These are phyloP conservation scores for Pseudonitzschia pungens DNA, from an alignment of 108 stramenopile species.

Conservation along the genomic window DNA sequence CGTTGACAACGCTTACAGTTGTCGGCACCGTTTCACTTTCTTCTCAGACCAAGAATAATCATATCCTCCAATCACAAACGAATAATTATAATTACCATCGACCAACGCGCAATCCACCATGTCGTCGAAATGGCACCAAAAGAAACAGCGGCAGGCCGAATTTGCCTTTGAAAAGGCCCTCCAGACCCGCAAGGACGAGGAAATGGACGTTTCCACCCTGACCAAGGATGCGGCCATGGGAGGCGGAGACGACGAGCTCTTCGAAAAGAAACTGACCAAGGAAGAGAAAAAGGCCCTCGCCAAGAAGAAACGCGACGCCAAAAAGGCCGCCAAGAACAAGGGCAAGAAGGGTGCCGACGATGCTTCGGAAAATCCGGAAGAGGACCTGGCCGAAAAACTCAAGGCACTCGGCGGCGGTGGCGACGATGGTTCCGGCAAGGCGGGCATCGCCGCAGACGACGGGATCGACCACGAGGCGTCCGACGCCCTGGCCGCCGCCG, in stretches of 20 bases:
- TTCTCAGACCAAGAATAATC: too few species aligned
- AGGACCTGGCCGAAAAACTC: constrained; percentile 25
- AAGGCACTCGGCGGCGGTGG: constrained; percentile 25
- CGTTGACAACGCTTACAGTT: too few species aligned
- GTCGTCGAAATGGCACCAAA: constrained; percentile 75
- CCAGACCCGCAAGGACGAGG: constrained; percentile 25
- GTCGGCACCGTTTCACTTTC: too few species aligned
- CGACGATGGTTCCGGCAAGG: constrained; percentile 7
- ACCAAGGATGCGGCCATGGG: constrained; percentile 72
- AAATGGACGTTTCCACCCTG: constrained; percentile 32
- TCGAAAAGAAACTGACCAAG: constrained; percentile 89
- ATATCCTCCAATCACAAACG: too few species aligned
- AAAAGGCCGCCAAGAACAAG: constrained; percentile 66
- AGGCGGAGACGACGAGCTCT: constrained; percentile 87
- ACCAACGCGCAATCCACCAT: constrained; percentile 19
- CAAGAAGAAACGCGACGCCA: constrained; percentile 78
- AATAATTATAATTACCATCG: too few species aligned
- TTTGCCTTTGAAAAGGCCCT: constrained; percentile 62
- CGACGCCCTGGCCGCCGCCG: constrained; percentile 73
- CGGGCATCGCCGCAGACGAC: constrained; percentile 38
- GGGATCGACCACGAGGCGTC: constrained; percentile 64
- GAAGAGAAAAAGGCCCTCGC: constrained; percentile 90
- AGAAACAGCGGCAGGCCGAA: constrained; percentile 67
- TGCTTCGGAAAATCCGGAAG: constrained; percentile 43
- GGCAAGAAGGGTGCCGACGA: constrained; percentile 53